Evolutionary conservation across 192 early-diverging fungal genomes (phyloP), one percentile per base, ranked within the genome.

Genomic region (Coemansia sp.): DNA sequence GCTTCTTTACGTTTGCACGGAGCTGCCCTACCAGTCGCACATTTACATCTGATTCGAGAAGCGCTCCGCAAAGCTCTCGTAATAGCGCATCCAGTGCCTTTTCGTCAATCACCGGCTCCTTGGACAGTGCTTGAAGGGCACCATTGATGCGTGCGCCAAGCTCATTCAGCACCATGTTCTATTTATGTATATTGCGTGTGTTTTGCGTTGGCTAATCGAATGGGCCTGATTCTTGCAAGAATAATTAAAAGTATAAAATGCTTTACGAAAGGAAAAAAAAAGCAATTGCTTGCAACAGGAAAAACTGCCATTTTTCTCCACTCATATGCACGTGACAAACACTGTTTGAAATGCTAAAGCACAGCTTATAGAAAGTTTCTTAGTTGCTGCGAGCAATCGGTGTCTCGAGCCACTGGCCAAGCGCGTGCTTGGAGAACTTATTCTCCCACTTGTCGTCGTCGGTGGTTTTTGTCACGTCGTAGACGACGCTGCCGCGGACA

Each of bases 31-130:
- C 95, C 31, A 97, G 87, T 31, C 80, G 81, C 45, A 95, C 93
- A 74, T 96, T 96, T 65, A 98, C 93, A 72, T 98, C 96, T 21
- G 94, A 84, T 62, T 93, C 89, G 58, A 98, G 85, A 25, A 98
- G 87, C 9, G 95, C 96, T 7, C 83, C 80, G 82, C 89, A 92
- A 37, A 98, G 87, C 39, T 97, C 96, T 59, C 89, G 89, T 29
- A 98, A 66, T 45, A 94, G 77, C 10, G 84, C 90, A 82, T 93
- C 91, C 40, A 94, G 70, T 6, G 90, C 91, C 79, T 92, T 88
- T 63, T 93, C 89, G 82, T 97, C 95, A 63, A 97, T 91, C 45
- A 93, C 92, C n/a, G 90, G 82, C 57, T 88, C 90, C 58, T 85
- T 88, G 55, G 90, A 90, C 67, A 97, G 86, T 51, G 86, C 81